phyloP scores from a whole-genome alignment of 305 asterid species.

The Withania somnifera region DNA sequence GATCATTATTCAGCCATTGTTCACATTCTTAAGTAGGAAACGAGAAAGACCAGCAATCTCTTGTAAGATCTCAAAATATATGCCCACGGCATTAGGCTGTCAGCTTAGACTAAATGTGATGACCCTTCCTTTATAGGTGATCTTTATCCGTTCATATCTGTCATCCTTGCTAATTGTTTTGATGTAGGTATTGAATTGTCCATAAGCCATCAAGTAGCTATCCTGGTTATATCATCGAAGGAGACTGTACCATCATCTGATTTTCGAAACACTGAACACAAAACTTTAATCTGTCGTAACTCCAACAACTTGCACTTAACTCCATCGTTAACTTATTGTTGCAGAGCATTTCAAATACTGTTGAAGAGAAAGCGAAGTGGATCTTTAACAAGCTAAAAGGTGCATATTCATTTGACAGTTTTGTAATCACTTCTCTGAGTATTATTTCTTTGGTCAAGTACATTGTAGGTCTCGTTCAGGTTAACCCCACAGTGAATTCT shows the following conservation, averaged over 20 bases:
- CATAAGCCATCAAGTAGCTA: neutral
- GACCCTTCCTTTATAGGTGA: neutral
- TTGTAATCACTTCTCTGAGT: neutral
- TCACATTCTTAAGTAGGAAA: neutral
- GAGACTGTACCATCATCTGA: neutral
- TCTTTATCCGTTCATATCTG: neutral
- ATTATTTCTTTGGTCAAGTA: neutral
- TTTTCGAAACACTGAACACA: neutral
- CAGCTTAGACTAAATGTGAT: neutral
- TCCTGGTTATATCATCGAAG: neutral
- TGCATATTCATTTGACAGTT: slow-evolving; percentile 7
- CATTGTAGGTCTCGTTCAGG: neutral
- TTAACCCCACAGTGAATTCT: neutral
- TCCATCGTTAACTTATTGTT: neutral
- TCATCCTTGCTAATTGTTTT: neutral
- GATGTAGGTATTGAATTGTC: neutral
- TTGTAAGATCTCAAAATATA: neutral
- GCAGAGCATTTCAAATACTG: slow-evolving; percentile 71
- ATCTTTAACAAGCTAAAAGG: slow-evolving; percentile 95
- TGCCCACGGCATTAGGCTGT: neutral
- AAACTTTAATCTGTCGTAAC: neutral
- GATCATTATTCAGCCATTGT: neutral
- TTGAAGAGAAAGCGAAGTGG: slow-evolving; percentile 93
- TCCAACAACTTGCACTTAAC: neutral
- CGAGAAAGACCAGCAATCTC: neutral